Evolutionary conservation across 345 rosid species (phyloP).

Genomic region (Microthlaspi erraticum): DNA sequence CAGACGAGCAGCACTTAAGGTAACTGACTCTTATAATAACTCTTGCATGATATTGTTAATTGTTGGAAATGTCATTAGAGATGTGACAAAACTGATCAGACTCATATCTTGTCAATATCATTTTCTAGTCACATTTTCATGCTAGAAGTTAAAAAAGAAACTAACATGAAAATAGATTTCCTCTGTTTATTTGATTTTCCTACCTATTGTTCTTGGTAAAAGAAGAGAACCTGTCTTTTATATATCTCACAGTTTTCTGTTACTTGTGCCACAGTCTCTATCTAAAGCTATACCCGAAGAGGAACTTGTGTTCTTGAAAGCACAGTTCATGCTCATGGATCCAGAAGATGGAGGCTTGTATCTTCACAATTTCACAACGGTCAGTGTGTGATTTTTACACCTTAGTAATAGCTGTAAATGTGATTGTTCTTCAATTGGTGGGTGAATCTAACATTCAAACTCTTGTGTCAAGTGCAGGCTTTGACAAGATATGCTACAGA

Average conservation of each 20-base stretch:
- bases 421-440: not conserved
- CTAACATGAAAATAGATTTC: no score
- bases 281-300: slow-evolving; percentile 90
- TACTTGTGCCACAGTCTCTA: slow-evolving; percentile 67
- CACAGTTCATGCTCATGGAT: slow-evolving; percentile 77
- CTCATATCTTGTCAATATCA: not conserved
- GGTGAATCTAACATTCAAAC: not conserved
- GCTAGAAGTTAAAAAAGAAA: no score
- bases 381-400: slow-evolving; percentile 46
- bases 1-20: slow-evolving; percentile 88
- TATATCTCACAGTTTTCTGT: slow-evolving; percentile 22
- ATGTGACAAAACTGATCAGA: not conserved
- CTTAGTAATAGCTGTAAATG: no score
- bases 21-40: slow-evolving; percentile 38
- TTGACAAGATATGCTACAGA: slow-evolving; percentile 68
- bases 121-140: no score
- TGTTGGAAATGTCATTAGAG: not conserved
- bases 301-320: slow-evolving; percentile 70
- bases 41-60: no score
- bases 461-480: slow-evolving; percentile 58
- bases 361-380: slow-evolving; percentile 75
- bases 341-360: slow-evolving; percentile 76
- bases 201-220: no score
- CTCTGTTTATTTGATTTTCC: no score
- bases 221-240: no score